phyloP scores from a whole-genome alignment of 495 filamentous ascomycete genomes.

The Trichocladium uniseriatum region DNA sequence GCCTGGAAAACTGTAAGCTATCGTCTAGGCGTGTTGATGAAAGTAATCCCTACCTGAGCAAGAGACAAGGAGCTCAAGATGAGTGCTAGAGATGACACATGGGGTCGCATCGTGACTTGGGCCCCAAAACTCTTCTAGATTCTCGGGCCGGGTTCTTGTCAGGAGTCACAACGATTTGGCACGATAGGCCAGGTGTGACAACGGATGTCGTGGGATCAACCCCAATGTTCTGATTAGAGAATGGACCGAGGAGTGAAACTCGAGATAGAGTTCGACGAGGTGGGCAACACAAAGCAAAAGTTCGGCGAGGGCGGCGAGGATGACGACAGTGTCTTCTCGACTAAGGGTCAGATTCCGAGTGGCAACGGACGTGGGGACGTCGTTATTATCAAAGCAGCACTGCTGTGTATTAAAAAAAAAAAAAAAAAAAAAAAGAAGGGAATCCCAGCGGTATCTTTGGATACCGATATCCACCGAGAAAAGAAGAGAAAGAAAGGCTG shows the following conservation, averaged over 20 bases:
- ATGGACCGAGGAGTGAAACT: too few relatives aligned
- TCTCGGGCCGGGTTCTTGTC: not conserved
- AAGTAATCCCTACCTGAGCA: conserved; percentile 28
- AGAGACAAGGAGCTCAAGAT: conserved; percentile 30
- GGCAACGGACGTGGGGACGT: conserved; percentile 8
- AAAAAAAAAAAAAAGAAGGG: too few relatives aligned
- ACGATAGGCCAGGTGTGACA: too few relatives aligned
- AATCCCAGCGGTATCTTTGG: conserved; percentile 7
- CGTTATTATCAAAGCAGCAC: not conserved
- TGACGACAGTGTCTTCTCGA: conserved; percentile 1
- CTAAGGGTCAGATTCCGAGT: not conserved
- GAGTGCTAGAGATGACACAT: conserved; percentile 25
- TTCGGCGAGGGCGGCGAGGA: not conserved
- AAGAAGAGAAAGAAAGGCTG: conserved; percentile 8
- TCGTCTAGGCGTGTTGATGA: not conserved
- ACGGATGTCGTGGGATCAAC: conserved; percentile 23
- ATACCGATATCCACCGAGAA: not conserved
- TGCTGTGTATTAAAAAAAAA: not conserved
- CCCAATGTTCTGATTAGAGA: not conserved
- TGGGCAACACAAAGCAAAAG: not conserved
- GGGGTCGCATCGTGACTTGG: conserved; percentile 31
- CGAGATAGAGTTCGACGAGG: too few relatives aligned
- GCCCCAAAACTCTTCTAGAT: not conserved
- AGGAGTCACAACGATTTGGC: not conserved
- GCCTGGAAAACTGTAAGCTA: conserved; percentile 22